Conservation (phyloP, 768 basidiomycete genomes). For the Termitomyces heimii region DNA sequence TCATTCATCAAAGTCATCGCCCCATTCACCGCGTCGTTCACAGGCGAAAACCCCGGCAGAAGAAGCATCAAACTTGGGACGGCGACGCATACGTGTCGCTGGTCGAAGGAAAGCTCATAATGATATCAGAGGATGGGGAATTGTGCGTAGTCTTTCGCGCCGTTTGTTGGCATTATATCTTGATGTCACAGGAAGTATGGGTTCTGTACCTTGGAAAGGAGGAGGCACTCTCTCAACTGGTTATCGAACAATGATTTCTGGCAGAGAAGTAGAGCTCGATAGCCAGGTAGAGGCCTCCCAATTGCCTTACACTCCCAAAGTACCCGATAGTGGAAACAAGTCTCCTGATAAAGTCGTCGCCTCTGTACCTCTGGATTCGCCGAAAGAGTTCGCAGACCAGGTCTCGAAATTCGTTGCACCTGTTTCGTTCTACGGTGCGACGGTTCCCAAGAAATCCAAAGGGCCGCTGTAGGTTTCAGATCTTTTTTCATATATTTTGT, state of each 20-base stretch:
- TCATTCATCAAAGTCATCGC: not conserved
- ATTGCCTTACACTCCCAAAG: constrained; percentile 36
- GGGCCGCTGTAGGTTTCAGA: constrained; percentile 37
- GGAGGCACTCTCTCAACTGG: constrained; percentile 45
- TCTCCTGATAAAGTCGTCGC: constrained; percentile 8
- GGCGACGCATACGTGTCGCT: constrained; percentile 64
- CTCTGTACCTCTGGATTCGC: not conserved
- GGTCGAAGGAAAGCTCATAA: constrained; percentile 42
- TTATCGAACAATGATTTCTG: constrained; percentile 40
- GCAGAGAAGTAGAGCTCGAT: constrained; percentile 61
- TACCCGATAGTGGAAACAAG: not conserved
- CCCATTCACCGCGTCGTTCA: not conserved
- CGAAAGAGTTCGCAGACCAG: constrained; percentile 6
- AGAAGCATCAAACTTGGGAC: constrained; percentile 87
- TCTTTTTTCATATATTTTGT: not conserved
- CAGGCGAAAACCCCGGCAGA: constrained; percentile 70
- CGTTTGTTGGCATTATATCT: not conserved
- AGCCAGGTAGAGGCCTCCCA: constrained; percentile 40
- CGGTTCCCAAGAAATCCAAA: constrained; percentile 29
- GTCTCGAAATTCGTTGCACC: constrained; percentile 40
- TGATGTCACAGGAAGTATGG: constrained; percentile 38
- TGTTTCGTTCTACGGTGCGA: constrained; percentile 55
- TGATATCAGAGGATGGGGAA: constrained; percentile 69
- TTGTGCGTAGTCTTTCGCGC: constrained; percentile 35
- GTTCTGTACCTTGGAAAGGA: constrained; percentile 57